Base-by-base conservation (phyloP, 2,329 filamentous ascomycete species). In the Chrysosporium queenslandicum region DNA sequence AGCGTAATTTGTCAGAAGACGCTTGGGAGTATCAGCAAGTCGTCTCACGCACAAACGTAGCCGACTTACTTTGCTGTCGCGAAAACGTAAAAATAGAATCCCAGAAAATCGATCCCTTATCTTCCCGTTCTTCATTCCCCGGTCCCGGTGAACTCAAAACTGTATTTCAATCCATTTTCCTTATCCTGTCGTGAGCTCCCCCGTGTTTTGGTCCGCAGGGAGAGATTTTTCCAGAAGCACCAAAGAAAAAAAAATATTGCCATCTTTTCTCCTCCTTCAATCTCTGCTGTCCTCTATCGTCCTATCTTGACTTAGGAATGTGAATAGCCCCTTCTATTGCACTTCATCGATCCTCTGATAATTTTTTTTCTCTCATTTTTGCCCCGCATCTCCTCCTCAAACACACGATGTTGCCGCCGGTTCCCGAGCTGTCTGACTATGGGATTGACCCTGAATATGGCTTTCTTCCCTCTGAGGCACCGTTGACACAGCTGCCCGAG, bases 391-490 rank as follows among this genome's bases (percentile, higher is more conserved):
- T 29, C 34, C n/a, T 25, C 25, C 1, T n/a, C 37, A 4, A 1
- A 25, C 48, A 14, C 37, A 14, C 48, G 30, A 75, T 75, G 73
- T 61, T 75, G 50, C 70, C 71, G 54, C 71, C 72, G 4, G 62
- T 75, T 18, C 72, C 72, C 7, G 63, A 61, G 43, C 77, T 87
- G 53, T 77, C 80, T 66, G 84, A 94, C 69, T 94, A 94, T 72
- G 87, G 85, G 70, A 67, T 75, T 50, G 72, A 72, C 23, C 63
- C 70, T 9, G 62, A 81, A 53, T 81, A 88, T 71, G 92, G 92
- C 63, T 98, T 98, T 72, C 80, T 98, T 50, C 89, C 92, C 1
- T 76, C 86, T 56, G 82, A 87, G 58, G 72, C 86, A 32, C 92
- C 92, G 39, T 75, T 97, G 57, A 82, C 87, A 56, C 74, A 80